Evolutionary conservation across 257 asterid species (phyloP).

Genomic region (Salvia miltiorrhiza): DNA sequence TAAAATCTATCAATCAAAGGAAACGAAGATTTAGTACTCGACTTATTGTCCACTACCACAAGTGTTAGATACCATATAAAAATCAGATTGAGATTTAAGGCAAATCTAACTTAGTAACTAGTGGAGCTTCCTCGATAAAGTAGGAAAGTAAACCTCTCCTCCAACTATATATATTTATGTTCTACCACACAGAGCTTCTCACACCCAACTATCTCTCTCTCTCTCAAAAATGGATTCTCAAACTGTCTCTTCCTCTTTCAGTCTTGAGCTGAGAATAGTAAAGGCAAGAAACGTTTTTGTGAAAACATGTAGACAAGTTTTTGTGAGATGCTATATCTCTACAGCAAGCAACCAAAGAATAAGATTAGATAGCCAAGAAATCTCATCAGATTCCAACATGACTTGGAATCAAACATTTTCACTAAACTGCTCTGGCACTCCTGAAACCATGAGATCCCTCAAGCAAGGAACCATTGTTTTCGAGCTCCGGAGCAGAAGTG

Average conservation of each 20-base stretch:
- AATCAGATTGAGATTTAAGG: background rate
- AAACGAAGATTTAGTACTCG: conserved; percentile 19
- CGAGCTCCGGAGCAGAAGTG: conserved; percentile 52
- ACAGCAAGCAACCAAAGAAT: conserved; percentile 42
- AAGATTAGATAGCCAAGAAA: conserved; percentile 39
- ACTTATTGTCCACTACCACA: conserved; percentile 20
- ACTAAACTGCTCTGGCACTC: conserved; percentile 38
- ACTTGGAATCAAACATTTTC: conserved; percentile 57
- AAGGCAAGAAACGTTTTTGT: conserved; percentile 44
- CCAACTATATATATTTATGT: conserved; percentile 34
- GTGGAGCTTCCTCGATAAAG: conserved; percentile 21
- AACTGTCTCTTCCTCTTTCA: conserved; percentile 22
- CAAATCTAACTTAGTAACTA: conserved; percentile 16
- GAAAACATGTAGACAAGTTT: conserved; percentile 31
- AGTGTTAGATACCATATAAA: background rate
- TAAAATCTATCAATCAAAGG: conserved; percentile 13
- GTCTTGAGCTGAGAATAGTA: conserved; percentile 40
- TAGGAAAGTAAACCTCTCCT: background rate
- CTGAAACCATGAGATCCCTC: conserved; percentile 34
- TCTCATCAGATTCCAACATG: conserved; percentile 40
- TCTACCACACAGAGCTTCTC: conserved; percentile 9
- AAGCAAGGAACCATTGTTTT: conserved; percentile 34
- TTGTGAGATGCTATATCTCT: conserved; percentile 61
- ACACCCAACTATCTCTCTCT: background rate
- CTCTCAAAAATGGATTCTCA: conserved; percentile 32